Percentiles rank a stretch among this genome's conserved stretches.
These are phyloP conservation scores for Zymoseptoria pseudotritici DNA, from an alignment of 2,329 filamentous ascomycete genomes.

Conservation along the genomic window DNA sequence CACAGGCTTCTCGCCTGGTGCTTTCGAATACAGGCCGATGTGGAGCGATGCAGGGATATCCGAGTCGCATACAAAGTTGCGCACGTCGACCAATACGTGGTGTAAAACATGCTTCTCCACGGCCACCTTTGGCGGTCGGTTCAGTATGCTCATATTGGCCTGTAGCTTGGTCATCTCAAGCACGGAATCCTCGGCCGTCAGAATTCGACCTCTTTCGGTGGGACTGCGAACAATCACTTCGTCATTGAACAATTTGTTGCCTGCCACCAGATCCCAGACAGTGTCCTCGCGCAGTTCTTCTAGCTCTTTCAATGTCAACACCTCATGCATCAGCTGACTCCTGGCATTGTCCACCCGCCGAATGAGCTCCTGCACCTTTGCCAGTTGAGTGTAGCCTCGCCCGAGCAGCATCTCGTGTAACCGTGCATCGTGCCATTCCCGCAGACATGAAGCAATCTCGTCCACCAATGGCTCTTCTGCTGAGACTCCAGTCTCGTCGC, in stretches of 20 bases:
- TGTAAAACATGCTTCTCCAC: slow-evolving; percentile 67
- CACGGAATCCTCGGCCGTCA: slow-evolving; percentile 88
- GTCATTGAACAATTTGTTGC: slow-evolving; percentile 88
- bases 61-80: slow-evolving; percentile 68
- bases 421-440: slow-evolving; percentile 98
- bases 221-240: slow-evolving; percentile 95
- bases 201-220: slow-evolving; percentile 68
- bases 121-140: slow-evolving; percentile 65
- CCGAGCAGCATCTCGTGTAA: slow-evolving; percentile 83
- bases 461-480: slow-evolving; percentile 85
- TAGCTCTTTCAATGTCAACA: slow-evolving; percentile 81
- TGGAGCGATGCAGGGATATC: slow-evolving; percentile 69
- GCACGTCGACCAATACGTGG: slow-evolving; percentile 76
- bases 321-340: slow-evolving; percentile 87
- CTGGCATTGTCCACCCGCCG: slow-evolving; percentile 75
- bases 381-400: slow-evolving; percentile 71
- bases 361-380: slow-evolving; percentile 73
- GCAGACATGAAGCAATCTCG: slow-evolving; percentile 90
- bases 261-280: slow-evolving; percentile 88
- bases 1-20: slow-evolving; percentile 53
- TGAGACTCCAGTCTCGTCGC: slow-evolving; percentile 90
- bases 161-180: slow-evolving; percentile 86
- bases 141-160: slow-evolving; percentile 89
- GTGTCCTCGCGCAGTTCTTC: slow-evolving; percentile 74
- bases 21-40: slow-evolving; percentile 69